Conservation (phyloP, 768 basidiomycete species). For the Naganishia antarctica region DNA sequence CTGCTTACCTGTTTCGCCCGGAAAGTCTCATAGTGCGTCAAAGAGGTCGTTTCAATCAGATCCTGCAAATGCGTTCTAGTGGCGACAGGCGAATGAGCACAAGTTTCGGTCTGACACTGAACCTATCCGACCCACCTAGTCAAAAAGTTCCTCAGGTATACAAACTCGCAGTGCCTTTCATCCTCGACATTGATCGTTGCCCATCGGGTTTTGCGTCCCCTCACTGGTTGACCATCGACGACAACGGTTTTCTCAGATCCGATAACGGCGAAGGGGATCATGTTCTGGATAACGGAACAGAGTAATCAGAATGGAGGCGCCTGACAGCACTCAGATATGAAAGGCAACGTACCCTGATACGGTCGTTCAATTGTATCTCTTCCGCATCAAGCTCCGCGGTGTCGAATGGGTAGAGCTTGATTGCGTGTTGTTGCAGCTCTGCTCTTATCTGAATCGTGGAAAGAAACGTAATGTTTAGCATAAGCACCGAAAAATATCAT, state of each 20-base stretch:
- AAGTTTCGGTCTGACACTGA: not conserved
- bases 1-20: slow-evolving; percentile 75
- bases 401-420: slow-evolving; percentile 93
- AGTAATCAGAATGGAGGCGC: too few relatives aligned
- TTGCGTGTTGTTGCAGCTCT: slow-evolving; percentile 83
- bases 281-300: too few relatives aligned
- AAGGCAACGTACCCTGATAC: slow-evolving; percentile 66
- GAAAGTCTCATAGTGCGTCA: slow-evolving; percentile 99
- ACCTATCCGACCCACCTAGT: slow-evolving; percentile 60
- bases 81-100: not conserved
- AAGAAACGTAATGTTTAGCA: not conserved
- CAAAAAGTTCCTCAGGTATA: slow-evolving; percentile 94
- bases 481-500: not conserved
- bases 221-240: slow-evolving; percentile 89
- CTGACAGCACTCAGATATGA: too few relatives aligned
- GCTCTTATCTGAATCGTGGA: slow-evolving; percentile 91
- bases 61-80: slow-evolving; percentile 91
- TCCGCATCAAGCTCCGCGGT: slow-evolving; percentile 92
- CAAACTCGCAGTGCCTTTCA: slow-evolving; percentile 94
- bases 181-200: slow-evolving; percentile 98
- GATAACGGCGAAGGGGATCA: slow-evolving; percentile 94
- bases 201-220: slow-evolving; percentile 96
- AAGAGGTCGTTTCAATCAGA: slow-evolving; percentile 96
- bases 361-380: slow-evolving; percentile 81
- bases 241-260: slow-evolving; percentile 95